Evolutionary conservation across 1,139 yeast genomes (phyloP).

Genomic region (Wickerhamomyces sp.): DNA sequence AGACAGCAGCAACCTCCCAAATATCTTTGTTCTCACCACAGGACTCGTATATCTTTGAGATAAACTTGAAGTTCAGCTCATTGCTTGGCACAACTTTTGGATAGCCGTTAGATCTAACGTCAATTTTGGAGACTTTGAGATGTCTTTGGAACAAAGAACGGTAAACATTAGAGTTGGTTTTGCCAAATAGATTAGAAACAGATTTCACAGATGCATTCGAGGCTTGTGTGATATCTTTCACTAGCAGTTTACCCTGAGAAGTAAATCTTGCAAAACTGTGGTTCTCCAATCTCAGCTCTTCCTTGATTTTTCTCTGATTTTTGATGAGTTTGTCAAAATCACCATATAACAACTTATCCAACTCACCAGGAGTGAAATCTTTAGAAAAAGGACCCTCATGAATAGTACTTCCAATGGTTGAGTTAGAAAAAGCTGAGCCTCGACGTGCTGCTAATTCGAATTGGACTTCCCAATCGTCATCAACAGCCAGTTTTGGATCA

Average conservation of each 20-base stretch:
- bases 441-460: conserved; percentile 50
- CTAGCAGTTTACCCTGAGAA: conserved; percentile 17
- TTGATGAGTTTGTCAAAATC: conserved; percentile 34
- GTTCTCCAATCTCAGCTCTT: conserved; percentile 23
- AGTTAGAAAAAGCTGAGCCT: conserved; percentile 43
- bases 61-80: conserved; percentile 25
- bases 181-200: conserved; percentile 11
- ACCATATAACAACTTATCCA: conserved; percentile 51
- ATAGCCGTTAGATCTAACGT: conserved; percentile 21
- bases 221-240: conserved; percentile 8
- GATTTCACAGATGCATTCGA: conserved; percentile 11
- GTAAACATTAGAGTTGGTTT: conserved; percentile 3
- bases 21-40: conserved; percentile 22
- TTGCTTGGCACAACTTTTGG: conserved; percentile 28
- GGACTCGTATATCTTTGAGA: conserved; percentile 22
- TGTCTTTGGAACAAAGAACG: conserved; percentile 15
- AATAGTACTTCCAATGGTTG: conserved; percentile 14
- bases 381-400: conserved; percentile 23
- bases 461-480: conserved; percentile 63
- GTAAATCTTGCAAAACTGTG: conserved; percentile 25
- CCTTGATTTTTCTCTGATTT: conserved; percentile 23
- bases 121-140: conserved; percentile 11
- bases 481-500: conserved; percentile 39
- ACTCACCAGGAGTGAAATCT: conserved; percentile 16
- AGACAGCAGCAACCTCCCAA: conserved; percentile 52